Evolutionary conservation across 148 eudicot species (phyloP).

Genomic region (Simmondsia chinensis): DNA sequence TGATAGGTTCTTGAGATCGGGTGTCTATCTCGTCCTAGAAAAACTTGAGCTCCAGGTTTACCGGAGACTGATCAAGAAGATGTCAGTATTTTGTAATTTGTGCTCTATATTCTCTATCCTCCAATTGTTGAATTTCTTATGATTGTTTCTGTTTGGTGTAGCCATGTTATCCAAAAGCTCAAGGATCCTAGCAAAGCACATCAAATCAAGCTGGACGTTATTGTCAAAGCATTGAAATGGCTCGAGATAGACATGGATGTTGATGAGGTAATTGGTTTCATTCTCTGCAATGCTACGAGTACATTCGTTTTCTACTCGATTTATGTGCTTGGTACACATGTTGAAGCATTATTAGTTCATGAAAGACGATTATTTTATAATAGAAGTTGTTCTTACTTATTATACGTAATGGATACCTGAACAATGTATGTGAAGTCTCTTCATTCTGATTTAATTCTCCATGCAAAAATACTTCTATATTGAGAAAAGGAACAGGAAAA

Average conservation of each 20-base stretch:
- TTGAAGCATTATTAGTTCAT: too few relatives aligned
- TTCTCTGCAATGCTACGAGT: too few relatives aligned
- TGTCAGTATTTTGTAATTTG: too few relatives aligned
- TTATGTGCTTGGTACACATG: too few relatives aligned
- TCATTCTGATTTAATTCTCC: too few relatives aligned
- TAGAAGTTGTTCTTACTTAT: too few relatives aligned
- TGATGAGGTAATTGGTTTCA: conserved; percentile 59
- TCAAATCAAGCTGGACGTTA: conserved; percentile 84
- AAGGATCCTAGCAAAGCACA: conserved; percentile 84
- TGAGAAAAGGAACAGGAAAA: too few relatives aligned
- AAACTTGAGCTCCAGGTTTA: conserved; percentile 97
- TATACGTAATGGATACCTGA: too few relatives aligned
- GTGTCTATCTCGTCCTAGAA: conserved; percentile 91
- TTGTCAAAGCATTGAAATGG: conserved; percentile 89
- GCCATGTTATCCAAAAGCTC: conserved; percentile 75
- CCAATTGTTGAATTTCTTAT: not conserved
- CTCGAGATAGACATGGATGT: conserved; percentile 92
- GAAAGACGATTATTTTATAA: too few relatives aligned
- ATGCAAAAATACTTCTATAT: too few relatives aligned
- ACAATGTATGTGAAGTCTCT: too few relatives aligned
- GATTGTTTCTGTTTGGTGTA: conserved; percentile 11
- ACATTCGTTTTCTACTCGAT: too few relatives aligned
- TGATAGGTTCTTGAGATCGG: conserved; percentile 84
- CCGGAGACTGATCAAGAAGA: conserved; percentile 82
- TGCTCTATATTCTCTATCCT: not conserved